These are phyloP conservation scores for Aspergillus bertholletiae DNA, from an alignment of 495 filamentous ascomycete species.

Conservation along the genomic window DNA sequence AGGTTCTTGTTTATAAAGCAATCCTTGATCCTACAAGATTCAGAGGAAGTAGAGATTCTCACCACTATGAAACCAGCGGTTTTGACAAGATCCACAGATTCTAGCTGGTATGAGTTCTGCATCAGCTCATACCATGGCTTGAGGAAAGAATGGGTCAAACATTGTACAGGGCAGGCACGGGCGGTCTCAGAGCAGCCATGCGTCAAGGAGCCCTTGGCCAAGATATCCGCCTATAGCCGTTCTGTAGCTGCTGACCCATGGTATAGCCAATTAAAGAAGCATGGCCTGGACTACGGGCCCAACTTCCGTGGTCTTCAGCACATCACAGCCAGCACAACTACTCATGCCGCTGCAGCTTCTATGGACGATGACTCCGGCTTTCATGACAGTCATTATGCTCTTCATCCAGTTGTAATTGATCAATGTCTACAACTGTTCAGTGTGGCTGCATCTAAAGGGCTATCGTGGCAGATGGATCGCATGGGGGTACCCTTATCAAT, in stretches of 20 bases:
- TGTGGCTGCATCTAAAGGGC: slow-evolving; percentile 12
- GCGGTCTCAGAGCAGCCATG: no score
- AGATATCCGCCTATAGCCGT: no score
- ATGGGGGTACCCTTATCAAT: slow-evolving; percentile 5
- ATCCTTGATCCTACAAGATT: no score
- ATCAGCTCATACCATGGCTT: no score
- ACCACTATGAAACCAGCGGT: no score
- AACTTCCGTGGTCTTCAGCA: slow-evolving; percentile 20
- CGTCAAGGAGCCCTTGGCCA: no score
- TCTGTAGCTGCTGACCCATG: slow-evolving; percentile 1
- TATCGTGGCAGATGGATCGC: neutral
- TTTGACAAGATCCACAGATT: no score
- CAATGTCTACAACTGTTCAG: slow-evolving; percentile 12
- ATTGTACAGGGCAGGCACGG: no score
- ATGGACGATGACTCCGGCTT: neutral
- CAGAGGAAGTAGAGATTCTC: no score
- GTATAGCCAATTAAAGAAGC: slow-evolving; percentile 31
- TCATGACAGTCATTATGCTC: slow-evolving; percentile 17
- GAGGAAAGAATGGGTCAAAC: no score
- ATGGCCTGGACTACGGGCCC: slow-evolving; percentile 37
- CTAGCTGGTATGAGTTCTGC: no score
- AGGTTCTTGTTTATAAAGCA: no score
- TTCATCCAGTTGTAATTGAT: slow-evolving; percentile 19
- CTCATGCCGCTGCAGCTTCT: slow-evolving; percentile 4
- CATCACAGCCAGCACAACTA: slow-evolving; percentile 19